Evolutionary conservation across 345 rosid species (phyloP), one percentile per base, ranked within the genome.

Genomic region (Dipteronia sinensis): DNA sequence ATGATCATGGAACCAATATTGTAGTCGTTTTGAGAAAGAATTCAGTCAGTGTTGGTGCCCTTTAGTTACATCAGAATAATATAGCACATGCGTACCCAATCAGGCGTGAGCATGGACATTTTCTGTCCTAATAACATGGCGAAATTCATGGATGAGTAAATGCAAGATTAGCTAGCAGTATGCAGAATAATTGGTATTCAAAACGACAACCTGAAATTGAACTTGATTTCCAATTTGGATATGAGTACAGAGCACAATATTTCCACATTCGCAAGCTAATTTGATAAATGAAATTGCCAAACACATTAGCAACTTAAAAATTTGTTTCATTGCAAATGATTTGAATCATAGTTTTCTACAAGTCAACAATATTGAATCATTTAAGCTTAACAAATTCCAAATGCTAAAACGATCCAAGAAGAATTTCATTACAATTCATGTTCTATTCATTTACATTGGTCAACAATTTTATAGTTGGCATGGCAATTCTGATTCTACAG

Each of bases 361-460:
- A 10, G 10, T 40, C 23, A 2, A 55, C 38, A 20, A 73, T 20
- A 22, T 1, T 23, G 31, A 27, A 42, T 67, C 69, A 65, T 58
- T 55, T n/a, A 59, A 65, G 55, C 44, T 59, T 15, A 59, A 67
- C 55, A 63, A n/a, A 42, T 5, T 29, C 15, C 51, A 68, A 68
- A 13, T 19, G 59, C 63, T 47, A 10, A 51, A 81, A 70, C 25
- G 15, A 29, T 20, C 22, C 63, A 0, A 16, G 38, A 11, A 61
- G 6, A 34, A 16, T 44, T 29, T 25, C 9, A 10, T 6, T 34
- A 46, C 38, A 42, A n/a, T 34, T 40, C 62, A 81, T 25, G 8
- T 61, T 44, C 67, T 61, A 17, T 20, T 34, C 11, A 34, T 69
- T 65, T 65, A 75, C 71, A 75, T 65, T 11, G 65, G 22, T 15